These are phyloP conservation scores for Ogataea dorogensis DNA, from an alignment of 805 yeast species.

Conservation along the genomic window DNA sequence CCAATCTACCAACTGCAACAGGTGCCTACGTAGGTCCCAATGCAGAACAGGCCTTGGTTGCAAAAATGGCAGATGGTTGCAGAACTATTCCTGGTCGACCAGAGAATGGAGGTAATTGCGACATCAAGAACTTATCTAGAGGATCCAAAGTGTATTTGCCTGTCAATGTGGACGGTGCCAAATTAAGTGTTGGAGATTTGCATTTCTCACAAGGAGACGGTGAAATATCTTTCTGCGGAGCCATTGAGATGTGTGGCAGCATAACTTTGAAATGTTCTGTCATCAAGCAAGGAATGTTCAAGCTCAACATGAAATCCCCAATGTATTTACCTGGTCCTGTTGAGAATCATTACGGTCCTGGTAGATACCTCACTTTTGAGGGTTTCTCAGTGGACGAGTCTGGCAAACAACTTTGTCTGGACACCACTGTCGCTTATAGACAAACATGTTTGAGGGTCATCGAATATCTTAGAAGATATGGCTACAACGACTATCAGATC, in stretches of 20 bases:
- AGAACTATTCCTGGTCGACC: conserved; percentile 54
- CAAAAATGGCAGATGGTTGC: conserved; percentile 40
- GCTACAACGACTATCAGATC: conserved; percentile 51
- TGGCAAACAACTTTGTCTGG: conserved; percentile 45
- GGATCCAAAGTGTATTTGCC: conserved; percentile 51
- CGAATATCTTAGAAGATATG: conserved; percentile 48
- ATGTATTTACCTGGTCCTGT: conserved; percentile 50
- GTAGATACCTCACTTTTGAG: conserved; percentile 49
- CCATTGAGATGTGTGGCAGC: conserved; percentile 51
- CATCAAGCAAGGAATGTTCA: conserved; percentile 42
- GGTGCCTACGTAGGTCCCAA: conserved; percentile 41
- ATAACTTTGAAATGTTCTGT: conserved; percentile 42
- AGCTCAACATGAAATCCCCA: conserved; percentile 43
- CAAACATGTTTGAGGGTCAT: conserved; percentile 49
- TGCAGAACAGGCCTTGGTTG: conserved; percentile 36
- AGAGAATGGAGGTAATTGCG: conserved; percentile 55
- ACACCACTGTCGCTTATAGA: conserved; percentile 50
- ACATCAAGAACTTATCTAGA: conserved; percentile 47
- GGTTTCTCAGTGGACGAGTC: conserved; percentile 51
- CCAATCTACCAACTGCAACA: conserved; percentile 37
- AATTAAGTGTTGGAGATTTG: conserved; percentile 47
- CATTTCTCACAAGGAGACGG: conserved; percentile 57
- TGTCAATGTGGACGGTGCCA: conserved; percentile 46
- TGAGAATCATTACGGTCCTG: conserved; percentile 47
- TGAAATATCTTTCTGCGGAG: conserved; percentile 54